These are phyloP conservation scores for Sphagnum magellanicum DNA, from an alignment of 228 moss, liverwort and hornwort species.

Conservation along the genomic window DNA sequence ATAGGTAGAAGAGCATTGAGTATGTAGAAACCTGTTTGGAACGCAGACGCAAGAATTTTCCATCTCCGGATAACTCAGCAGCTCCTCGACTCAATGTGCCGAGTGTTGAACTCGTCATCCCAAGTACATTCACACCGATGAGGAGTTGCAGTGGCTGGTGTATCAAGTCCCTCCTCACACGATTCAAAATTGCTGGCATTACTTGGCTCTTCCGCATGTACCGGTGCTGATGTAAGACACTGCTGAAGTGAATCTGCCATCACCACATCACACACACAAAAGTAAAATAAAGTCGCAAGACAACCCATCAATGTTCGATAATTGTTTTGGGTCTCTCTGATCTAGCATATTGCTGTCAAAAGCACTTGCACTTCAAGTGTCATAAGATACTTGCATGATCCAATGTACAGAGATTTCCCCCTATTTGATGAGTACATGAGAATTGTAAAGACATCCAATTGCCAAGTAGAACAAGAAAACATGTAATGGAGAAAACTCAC, in stretches of 20 bases:
- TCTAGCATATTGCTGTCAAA: too few relatives aligned
- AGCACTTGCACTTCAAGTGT: too few relatives aligned
- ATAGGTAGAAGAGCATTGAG: too few relatives aligned
- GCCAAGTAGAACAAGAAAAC: too few relatives aligned
- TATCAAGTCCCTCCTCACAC: slow-evolving; percentile 80
- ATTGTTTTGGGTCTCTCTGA: too few relatives aligned
- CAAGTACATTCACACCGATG: slow-evolving; percentile 87
- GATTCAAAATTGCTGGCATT: slow-evolving; percentile 44
- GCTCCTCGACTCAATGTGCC: slow-evolving; percentile 91
- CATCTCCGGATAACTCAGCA: slow-evolving; percentile 79
- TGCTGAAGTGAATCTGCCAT: slow-evolving; percentile 70
- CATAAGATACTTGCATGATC: too few relatives aligned
- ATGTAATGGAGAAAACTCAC: too few relatives aligned
- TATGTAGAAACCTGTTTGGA: slow-evolving; percentile 50
- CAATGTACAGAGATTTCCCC: too few relatives aligned
- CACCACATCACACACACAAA: not conserved
- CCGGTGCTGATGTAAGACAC: slow-evolving; percentile 51
- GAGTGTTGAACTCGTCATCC: slow-evolving; percentile 93
- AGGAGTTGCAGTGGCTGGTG: slow-evolving; percentile 88
- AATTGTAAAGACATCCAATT: too few relatives aligned
- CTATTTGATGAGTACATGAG: too few relatives aligned
- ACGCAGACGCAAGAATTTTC: slow-evolving; percentile 62
- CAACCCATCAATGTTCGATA: too few relatives aligned
- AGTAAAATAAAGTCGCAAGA: too few relatives aligned
- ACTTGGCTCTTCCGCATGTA: slow-evolving; percentile 85